Conservation (phyloP, 116 monocot genomes). For the Thalassia testudinum region DNA sequence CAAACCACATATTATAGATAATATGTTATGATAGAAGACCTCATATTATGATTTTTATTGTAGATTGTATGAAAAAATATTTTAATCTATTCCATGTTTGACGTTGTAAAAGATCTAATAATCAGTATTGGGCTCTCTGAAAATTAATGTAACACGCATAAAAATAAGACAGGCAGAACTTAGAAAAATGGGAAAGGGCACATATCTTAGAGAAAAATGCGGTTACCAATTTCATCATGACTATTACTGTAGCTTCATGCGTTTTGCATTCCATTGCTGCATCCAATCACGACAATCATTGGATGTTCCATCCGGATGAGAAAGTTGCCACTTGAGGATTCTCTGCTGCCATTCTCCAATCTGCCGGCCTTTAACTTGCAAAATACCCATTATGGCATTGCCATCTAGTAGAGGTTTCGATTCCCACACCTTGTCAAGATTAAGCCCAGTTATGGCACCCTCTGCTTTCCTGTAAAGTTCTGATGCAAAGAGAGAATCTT, state of each 20-base stretch:
- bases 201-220: too few relatives aligned
- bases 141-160: too few relatives aligned
- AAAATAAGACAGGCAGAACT: too few relatives aligned
- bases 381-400: slow-evolving; percentile 57
- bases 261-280: slow-evolving; percentile 47
- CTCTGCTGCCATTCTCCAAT: slow-evolving; percentile 80
- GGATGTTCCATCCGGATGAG: slow-evolving; percentile 45
- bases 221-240: too few relatives aligned
- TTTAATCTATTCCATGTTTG: too few relatives aligned
- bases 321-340: slow-evolving; percentile 87
- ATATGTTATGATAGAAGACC: too few relatives aligned
- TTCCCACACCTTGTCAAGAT: slow-evolving; percentile 68
- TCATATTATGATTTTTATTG: too few relatives aligned
- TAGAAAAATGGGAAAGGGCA: too few relatives aligned
- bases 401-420: slow-evolving; percentile 80
- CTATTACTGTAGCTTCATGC: slow-evolving; percentile 16
- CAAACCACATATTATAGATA: too few relatives aligned
- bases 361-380: slow-evolving; percentile 65
- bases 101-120: too few relatives aligned
- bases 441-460: slow-evolving; percentile 13
- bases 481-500: slow-evolving; percentile 11
- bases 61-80: too few relatives aligned
- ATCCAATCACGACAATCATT: slow-evolving; percentile 80
- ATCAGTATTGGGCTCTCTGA: too few relatives aligned
- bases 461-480: slow-evolving; percentile 27